A percentile compares a stretch with the other conserved stretches of the same genome.
phyloP scores from a whole-genome alignment of 257 asterid genomes.

The Solanum neorickii region DNA sequence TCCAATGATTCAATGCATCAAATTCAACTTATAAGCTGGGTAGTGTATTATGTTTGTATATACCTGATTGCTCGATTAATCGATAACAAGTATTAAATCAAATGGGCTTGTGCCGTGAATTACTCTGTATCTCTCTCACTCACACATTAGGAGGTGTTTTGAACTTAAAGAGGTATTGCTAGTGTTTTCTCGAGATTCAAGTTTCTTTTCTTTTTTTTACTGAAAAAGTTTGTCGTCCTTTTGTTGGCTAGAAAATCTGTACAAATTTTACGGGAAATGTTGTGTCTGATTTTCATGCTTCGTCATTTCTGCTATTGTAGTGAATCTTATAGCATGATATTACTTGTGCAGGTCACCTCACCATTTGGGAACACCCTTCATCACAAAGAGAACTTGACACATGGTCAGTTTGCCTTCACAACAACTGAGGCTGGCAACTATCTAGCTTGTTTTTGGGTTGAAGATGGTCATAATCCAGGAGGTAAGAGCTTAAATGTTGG shows the following conservation, averaged over 20 bases:
- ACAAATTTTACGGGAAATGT: neutral
- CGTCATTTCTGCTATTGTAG: neutral
- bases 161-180: neutral
- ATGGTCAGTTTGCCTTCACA: conserved; percentile 84
- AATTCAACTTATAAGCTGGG: neutral
- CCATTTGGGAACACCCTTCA: conserved; percentile 70
- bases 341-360: conserved; percentile 51
- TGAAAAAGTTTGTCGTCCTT: neutral
- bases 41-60: neutral
- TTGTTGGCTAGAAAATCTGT: neutral
- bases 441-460: conserved; percentile 76
- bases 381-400: conserved; percentile 56
- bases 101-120: neutral
- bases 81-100: neutral
- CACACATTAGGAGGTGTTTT: neutral
- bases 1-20: neutral
- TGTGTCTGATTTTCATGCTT: neutral
- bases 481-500: conserved; percentile 50
- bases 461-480: conserved; percentile 25
- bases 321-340: neutral
- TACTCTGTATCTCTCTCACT: neutral
- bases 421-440: conserved; percentile 71
- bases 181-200: neutral
- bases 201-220: neutral
- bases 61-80: neutral